Base-by-base conservation (phyloP, 805 yeast species). In the Nakazawaea ishiwadae region DNA sequence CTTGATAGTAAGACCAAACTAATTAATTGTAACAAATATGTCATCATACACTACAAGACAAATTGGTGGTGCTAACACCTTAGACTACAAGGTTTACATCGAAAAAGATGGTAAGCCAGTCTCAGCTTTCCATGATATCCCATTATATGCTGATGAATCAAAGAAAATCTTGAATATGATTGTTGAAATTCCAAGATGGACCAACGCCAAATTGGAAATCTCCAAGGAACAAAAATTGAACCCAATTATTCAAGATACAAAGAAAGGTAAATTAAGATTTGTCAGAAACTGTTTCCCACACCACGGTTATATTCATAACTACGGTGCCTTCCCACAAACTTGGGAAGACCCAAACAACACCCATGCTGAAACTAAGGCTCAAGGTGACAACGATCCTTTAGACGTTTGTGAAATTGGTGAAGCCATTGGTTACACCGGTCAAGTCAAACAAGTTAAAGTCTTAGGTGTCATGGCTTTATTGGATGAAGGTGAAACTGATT, bases 211-310 rank as follows among this genome's bases (percentile, higher is more conserved):
- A 74, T 75, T 90, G 65, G 99, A 93, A 68, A 89, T 90, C 66
- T 78, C 84, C 64, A 90, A 89, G 71, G 95, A 85, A 56, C 69
- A 69, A 54, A 66, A 77, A 35, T 75, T 89, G 62, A 93, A 93
- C 75, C 99, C 99, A 57, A 93, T 93, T 55, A 73, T 86, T 48
- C 99, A 93, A 73, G 99, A 93, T 69, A 86, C 95, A 60, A 93
- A 93, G 75, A 91, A 93, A 76, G 98, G 97, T 53, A 84, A 88
- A 67, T 79, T 89, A 59, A 81, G 98, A 71, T 93, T 83, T 55
- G 98, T 93, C 46, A 83, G 96, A 73, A 93, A 93, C 79, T 81
- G 95, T 66, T 91, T 91, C 87, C 99, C 99, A 40, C 96, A 86
- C 74, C 95, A 93, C 65, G 99, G 99, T 55, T 91, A 93, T 75